Evolutionary conservation across 2,329 filamentous ascomycete genomes (phyloP).

Genomic region (Talaromyces sp.): DNA sequence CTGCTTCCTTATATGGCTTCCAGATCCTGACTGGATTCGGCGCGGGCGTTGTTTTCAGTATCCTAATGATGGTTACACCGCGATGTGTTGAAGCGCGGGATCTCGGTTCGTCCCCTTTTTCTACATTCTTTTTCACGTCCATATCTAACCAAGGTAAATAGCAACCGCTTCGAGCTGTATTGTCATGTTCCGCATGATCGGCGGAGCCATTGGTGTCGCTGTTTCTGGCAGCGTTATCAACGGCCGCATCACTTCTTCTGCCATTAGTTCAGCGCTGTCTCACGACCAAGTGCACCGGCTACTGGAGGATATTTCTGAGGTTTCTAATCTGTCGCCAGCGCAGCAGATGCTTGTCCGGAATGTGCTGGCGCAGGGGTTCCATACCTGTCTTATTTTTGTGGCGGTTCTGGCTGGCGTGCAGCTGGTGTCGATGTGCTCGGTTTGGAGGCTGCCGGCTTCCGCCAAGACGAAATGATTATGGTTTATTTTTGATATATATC

Average conservation of each 20-base stretch:
- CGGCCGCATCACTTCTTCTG: constrained; percentile 2
- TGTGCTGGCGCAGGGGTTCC: neutral
- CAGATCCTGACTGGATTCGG: constrained; percentile 14
- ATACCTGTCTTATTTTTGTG: neutral
- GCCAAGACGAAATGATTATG: neutral
- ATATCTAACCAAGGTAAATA: neutral
- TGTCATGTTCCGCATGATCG: constrained; percentile 21
- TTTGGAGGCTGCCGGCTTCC: neutral
- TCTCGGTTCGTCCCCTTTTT: constrained; percentile 15
- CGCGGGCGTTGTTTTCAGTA: constrained; percentile 18
- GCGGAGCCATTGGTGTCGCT: constrained; percentile 21
- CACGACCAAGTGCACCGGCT: neutral
- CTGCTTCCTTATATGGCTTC: neutral
- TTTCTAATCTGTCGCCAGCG: neutral
- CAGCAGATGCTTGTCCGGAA: neutral
- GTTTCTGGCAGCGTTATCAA: constrained; percentile 23
- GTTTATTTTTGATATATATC: neutral
- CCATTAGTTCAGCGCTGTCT: neutral
- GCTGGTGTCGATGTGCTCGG: neutral
- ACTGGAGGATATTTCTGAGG: neutral
- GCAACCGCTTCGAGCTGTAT: constrained; percentile 17
- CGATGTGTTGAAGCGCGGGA: constrained; percentile 22
- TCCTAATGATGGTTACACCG: constrained; percentile 18
- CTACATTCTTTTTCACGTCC: neutral
- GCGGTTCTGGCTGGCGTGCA: neutral